A percentile compares a stretch with the other conserved stretches of the same genome.
These are phyloP conservation scores for Penicillium sp. DNA, from an alignment of 2,329 filamentous ascomycete species.

Conservation along the genomic window DNA sequence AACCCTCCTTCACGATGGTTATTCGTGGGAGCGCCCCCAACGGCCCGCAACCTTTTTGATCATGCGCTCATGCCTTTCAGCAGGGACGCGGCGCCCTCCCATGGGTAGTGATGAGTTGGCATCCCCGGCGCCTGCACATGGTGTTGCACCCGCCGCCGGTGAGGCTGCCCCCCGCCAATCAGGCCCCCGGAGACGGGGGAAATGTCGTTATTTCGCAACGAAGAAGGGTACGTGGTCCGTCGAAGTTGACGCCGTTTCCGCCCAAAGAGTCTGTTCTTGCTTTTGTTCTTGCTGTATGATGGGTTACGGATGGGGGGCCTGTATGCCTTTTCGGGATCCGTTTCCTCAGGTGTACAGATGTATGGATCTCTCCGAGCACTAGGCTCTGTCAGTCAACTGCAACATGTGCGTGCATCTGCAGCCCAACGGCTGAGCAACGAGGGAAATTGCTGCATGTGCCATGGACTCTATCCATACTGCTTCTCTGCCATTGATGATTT, in stretches of 20 bases:
- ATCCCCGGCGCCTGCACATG: constrained; percentile 28
- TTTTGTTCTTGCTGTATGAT: too few relatives aligned
- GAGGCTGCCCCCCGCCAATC: constrained; percentile 17
- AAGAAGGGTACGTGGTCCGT: constrained; percentile 25
- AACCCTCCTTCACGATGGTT: background rate
- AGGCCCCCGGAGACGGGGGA: constrained; percentile 15
- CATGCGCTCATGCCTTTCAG: constrained; percentile 34
- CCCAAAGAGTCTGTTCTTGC: too few relatives aligned
- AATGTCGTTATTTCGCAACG: constrained; percentile 28
- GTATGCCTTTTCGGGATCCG: too few relatives aligned
- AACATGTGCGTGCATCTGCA: constrained; percentile 2
- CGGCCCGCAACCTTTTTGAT: constrained; percentile 30
- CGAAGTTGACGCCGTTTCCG: constrained; percentile 11
- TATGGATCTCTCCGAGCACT: too few relatives aligned
- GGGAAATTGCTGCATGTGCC: background rate
- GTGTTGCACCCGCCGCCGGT: constrained; percentile 18
- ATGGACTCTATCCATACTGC: too few relatives aligned
- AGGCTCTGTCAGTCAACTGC: background rate
- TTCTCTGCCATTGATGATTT: too few relatives aligned
- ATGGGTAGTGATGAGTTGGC: constrained; percentile 31
- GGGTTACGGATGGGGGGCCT: too few relatives aligned
- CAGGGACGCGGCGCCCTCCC: constrained; percentile 21
- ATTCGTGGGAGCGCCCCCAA: constrained; percentile 8
- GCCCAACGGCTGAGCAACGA: too few relatives aligned
- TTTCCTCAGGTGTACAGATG: too few relatives aligned